A percentile compares a stretch with the other conserved stretches of the same genome.
Evolutionary conservation across 2,329 filamentous ascomycete species (phyloP).

Genomic region (Corniculantispora saksenae): DNA sequence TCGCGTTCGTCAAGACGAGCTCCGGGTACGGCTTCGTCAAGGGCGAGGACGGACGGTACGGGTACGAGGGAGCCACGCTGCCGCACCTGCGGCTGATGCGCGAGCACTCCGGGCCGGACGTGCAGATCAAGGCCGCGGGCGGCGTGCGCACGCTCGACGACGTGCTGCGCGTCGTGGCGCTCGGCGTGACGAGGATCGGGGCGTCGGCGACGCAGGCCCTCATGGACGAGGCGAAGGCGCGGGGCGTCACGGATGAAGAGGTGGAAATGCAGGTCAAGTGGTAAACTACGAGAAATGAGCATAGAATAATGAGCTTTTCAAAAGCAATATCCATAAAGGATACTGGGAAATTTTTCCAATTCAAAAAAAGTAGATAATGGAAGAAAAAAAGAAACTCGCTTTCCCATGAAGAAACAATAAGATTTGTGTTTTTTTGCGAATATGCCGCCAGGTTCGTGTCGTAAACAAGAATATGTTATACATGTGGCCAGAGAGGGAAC

Average conservation of each 20-base stretch:
- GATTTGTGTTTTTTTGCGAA: not conserved
- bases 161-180: conserved; percentile 52
- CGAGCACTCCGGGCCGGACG: conserved; percentile 39
- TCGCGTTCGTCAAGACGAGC: conserved; percentile 62
- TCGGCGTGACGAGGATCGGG: conserved; percentile 58
- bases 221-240: conserved; percentile 52
- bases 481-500: not conserved
- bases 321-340: not conserved
- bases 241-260: conserved; percentile 44
- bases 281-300: not conserved
- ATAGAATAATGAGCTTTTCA: too few relatives aligned
- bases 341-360: not conserved
- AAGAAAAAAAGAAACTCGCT: not conserved
- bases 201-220: conserved; percentile 57
- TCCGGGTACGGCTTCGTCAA: conserved; percentile 64
- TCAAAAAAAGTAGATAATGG: conserved; percentile 9
- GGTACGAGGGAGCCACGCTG: conserved; percentile 55
- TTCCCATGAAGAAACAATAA: conserved; percentile 5
- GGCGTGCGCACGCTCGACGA: conserved; percentile 59
- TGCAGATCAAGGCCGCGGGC: conserved; percentile 56
- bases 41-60: conserved; percentile 50
- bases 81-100: conserved; percentile 56
- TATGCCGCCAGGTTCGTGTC: not conserved
- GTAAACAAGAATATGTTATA: not conserved
- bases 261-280: conserved; percentile 22